Base-by-base conservation (phyloP, 306 rosid species). In the Cicer yamashitae region DNA sequence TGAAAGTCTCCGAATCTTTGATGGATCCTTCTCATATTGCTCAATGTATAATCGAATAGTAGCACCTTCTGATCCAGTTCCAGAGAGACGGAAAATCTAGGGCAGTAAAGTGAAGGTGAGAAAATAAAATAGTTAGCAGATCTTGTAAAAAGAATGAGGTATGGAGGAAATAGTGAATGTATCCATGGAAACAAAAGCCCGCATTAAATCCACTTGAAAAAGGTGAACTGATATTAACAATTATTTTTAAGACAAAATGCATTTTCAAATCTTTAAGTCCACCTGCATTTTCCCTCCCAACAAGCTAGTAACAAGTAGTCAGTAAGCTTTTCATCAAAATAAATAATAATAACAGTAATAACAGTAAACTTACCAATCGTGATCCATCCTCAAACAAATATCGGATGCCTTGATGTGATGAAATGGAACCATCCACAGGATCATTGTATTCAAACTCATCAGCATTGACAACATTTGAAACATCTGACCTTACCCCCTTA, bases 11-110 rank as follows among this genome's bases (percentile, higher is more conserved):
- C 93, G 88, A 39, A 62, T 94, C 77, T 92, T 92, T 54, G 96
- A 92, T 50, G 96, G 80, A 85, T 94, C 96, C 76, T 94, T 94
- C 85, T 92, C 99, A 45, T 94, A 92, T 83, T 94, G 99, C 87
- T 94, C 98, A 70, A 94, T 92, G 86, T 94, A 94, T 70, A 94
- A 92, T 52, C 98, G 89, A 78, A 94, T 94, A 58, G 98, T 94
- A 40, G 99, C 99, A 7, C 99, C 99, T 74, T 88, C 97, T 12
- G 98, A 94, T 71, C 99, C 99, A 73, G 99, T 94, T 83, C 99
- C 99, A 8, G 99, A 94, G 73, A 92, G 96, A 38, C 99, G 96
- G 93, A 92, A 94, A 69, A 94, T 87, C 99, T 94, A 80, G 67
- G 74, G 57, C 34, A 53, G 59, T 41, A 78, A 65, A 52, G 62